Conservation (phyloP, 75 land plant genomes). For the Sequoia sempervirens region DNA sequence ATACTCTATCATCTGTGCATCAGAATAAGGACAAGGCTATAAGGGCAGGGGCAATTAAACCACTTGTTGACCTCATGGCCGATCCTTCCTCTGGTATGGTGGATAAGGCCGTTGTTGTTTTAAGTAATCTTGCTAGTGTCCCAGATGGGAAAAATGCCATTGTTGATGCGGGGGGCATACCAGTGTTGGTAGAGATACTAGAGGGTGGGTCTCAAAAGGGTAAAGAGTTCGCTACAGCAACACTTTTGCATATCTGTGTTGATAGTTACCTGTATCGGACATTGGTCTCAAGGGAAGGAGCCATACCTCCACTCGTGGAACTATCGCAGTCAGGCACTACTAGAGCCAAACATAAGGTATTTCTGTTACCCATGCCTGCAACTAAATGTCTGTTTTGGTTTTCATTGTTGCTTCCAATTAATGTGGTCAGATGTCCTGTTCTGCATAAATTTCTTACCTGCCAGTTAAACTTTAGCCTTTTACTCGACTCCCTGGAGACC, state of each 20-base stretch:
- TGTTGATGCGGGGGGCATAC: constrained; percentile 74
- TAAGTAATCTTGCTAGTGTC: constrained; percentile 28
- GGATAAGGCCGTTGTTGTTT: constrained; percentile 63
- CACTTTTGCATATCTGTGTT: constrained; percentile 55
- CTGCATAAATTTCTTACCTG: background rate
- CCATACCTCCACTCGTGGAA: constrained; percentile 70
- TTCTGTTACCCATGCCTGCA: background rate
- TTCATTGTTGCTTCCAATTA: background rate
- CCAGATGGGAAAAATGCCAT: constrained; percentile 43
- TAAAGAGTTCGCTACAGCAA: constrained; percentile 68
- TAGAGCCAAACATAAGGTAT: constrained; percentile 58
- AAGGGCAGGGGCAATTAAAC: constrained; percentile 61
- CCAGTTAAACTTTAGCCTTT: background rate
- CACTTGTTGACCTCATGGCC: constrained; percentile 63
- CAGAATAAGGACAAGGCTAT: constrained; percentile 67
- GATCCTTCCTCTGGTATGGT: constrained; percentile 72
- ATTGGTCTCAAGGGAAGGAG: constrained; percentile 70
- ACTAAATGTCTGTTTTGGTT: background rate
- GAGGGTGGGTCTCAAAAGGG: constrained; percentile 60
- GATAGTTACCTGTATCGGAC: constrained; percentile 36
- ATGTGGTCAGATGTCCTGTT: background rate
- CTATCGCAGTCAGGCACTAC: constrained; percentile 63
- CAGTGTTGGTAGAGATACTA: constrained; percentile 71
- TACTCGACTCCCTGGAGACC: background rate
- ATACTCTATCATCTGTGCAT: constrained; percentile 34